phyloP scores from a whole-genome alignment of 805 yeast species.

The Pichia paraexigua region DNA sequence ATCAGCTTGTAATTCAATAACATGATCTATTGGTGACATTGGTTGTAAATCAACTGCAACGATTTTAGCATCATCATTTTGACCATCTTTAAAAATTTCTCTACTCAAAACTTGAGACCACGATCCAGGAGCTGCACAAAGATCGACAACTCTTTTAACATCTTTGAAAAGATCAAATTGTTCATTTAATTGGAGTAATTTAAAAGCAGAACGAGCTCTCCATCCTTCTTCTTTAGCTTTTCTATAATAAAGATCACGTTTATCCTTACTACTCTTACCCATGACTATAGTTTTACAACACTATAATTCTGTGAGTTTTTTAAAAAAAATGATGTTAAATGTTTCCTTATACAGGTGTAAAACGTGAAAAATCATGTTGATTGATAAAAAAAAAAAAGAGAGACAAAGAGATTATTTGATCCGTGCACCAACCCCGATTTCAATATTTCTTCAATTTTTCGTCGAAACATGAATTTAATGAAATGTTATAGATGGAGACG shows the following conservation, averaged over 20 bases:
- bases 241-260: slow-evolving; percentile 85
- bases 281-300: slow-evolving; percentile 29
- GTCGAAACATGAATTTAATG: background rate
- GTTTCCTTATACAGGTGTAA: background rate
- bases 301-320: background rate
- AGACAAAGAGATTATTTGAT: background rate
- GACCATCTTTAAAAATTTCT: slow-evolving; percentile 40
- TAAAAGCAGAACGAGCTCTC: slow-evolving; percentile 96
- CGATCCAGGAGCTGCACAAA: slow-evolving; percentile 98
- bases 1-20: slow-evolving; percentile 88
- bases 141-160: slow-evolving; percentile 80
- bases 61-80: slow-evolving; percentile 41
- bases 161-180: slow-evolving; percentile 76
- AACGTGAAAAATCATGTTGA: background rate
- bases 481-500: background rate
- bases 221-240: slow-evolving; percentile 97
- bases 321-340: too few relatives aligned
- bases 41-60: slow-evolving; percentile 97
- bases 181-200: slow-evolving; percentile 81
- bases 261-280: slow-evolving; percentile 95
- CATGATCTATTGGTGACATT: slow-evolving; percentile 93
- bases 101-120: slow-evolving; percentile 94
- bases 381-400: too few relatives aligned
- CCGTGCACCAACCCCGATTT: background rate
- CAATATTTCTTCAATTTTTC: background rate